Conservation (phyloP, 2,329 filamentous ascomycete genomes). For the Xylaria arbuscula region DNA sequence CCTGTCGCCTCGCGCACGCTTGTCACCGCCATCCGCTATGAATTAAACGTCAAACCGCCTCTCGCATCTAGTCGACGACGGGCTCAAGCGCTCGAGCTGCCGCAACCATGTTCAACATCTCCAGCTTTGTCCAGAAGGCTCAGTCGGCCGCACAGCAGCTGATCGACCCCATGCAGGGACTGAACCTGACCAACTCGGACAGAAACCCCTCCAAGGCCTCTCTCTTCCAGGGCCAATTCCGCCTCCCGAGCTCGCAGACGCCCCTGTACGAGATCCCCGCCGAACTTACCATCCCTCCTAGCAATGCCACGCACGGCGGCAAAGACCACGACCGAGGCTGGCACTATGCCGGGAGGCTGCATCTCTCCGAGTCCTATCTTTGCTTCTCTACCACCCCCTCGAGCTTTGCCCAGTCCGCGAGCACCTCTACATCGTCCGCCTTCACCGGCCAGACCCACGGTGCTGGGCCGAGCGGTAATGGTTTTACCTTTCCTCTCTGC, state of each 20-base stretch:
- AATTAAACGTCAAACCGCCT: slow-evolving; percentile 43
- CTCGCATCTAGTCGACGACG: slow-evolving; percentile 38
- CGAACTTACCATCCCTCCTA: slow-evolving; percentile 87
- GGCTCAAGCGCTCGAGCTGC: slow-evolving; percentile 44
- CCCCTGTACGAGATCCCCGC: slow-evolving; percentile 96
- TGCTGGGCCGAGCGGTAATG: slow-evolving; percentile 91
- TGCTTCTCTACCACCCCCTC: slow-evolving; percentile 96
- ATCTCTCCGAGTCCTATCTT: slow-evolving; percentile 92
- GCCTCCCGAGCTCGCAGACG: slow-evolving; percentile 89
- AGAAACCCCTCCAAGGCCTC: slow-evolving; percentile 88
- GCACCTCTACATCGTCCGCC: slow-evolving; percentile 79
- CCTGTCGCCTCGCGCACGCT: slow-evolving; percentile 16
- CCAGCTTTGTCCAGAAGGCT: slow-evolving; percentile 92
- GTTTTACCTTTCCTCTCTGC: slow-evolving; percentile 93
- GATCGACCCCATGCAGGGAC: slow-evolving; percentile 87
- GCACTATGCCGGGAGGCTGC: slow-evolving; percentile 91
- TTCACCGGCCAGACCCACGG: slow-evolving; percentile 96
- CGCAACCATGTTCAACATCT: slow-evolving; percentile 68
- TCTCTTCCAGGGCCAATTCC: slow-evolving; percentile 96
- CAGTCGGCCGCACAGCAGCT: slow-evolving; percentile 76
- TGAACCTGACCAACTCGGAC: slow-evolving; percentile 78
- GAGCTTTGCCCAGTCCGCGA: slow-evolving; percentile 85
- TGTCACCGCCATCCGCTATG: slow-evolving; percentile 42
- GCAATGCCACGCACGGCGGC: slow-evolving; percentile 76
- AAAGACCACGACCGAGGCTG: slow-evolving; percentile 79